Evolutionary conservation across 164 flowering plant genomes (phyloP), one percentile per base, ranked within the genome.

Genomic region (Vitis labrusca): DNA sequence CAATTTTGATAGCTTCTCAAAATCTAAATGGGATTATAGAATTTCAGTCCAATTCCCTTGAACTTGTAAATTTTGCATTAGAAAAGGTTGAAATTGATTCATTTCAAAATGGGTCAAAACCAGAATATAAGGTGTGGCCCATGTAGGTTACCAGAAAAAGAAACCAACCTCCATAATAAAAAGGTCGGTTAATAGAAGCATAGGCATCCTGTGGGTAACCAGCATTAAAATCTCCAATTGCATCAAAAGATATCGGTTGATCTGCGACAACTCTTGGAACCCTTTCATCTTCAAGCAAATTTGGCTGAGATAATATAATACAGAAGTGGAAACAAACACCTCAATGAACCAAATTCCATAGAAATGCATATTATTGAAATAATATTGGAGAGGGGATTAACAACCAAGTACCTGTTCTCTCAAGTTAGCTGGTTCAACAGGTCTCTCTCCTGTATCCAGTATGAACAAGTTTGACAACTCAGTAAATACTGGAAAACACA

Each of bases 271-370:
- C 87, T 63, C 79, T 78, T 70, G 90, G 67, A 55, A 79, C 78
- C 80, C 87, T 85, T 73, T 87, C 94, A 74, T 80, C 84, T 76
- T 84, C 77, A 55, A 85, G 71, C 47, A 87, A 63, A 74, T 78
- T 74, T 49, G 87, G 82, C 93, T 90, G 27, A 23, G 88, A 73
- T 70, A 71, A 76, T 50, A 77, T 10, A 74, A 65, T 30, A 68
- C 48, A 72, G 32, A 68, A 57, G 56, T 44, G 50, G 59, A 13
- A 68, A 52, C 23, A 61, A n/a, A 65, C 7, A 61, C 52, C 71
- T 13, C 64, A 53, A 10, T 57, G 58, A n/a, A 67, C 17, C 30
- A 44, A 64, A 32, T 19, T 27, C 44, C 53, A 61, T 12, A 14
- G 29, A 65, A 63, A 54, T 11, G 60, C 61, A 32, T 30, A 48